These are phyloP conservation scores for Alternaria panax DNA, from an alignment of 2,329 filamentous ascomycete genomes.

Conservation along the genomic window DNA sequence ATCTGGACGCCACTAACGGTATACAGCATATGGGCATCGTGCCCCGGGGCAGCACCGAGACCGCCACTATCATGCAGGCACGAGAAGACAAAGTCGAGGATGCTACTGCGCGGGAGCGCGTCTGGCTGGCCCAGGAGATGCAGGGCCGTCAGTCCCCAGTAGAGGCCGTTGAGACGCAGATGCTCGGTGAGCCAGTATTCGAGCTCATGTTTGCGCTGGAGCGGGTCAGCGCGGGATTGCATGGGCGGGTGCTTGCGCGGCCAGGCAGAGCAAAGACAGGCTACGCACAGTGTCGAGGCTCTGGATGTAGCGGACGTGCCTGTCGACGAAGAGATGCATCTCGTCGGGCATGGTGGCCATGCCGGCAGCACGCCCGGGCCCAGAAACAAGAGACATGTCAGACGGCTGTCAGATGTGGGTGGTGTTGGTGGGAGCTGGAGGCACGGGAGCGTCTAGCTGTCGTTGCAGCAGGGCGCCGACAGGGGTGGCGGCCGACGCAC, in stretches of 20 bases:
- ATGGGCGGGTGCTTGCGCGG: constrained; percentile 25
- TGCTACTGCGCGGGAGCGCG: constrained; percentile 78
- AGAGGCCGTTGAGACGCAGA: constrained; percentile 90
- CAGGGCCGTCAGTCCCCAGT: constrained; percentile 92
- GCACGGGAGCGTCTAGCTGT: constrained; percentile 1
- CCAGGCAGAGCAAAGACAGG: constrained; percentile 17
- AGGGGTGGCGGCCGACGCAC: constrained; percentile 6
- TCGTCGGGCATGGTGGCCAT: constrained; percentile 54
- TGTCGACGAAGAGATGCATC: constrained; percentile 63
- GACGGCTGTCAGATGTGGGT: background rate
- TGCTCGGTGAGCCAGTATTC: constrained; percentile 99
- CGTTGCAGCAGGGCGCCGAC: constrained; percentile 13
- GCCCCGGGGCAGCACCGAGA: constrained; percentile 90
- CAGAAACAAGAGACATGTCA: constrained; percentile 67
- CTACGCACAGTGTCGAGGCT: constrained; percentile 80
- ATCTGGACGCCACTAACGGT: constrained; percentile 96
- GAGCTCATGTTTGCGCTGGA: constrained; percentile 85
- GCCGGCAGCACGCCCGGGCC: constrained; percentile 61
- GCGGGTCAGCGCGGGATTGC: constrained; percentile 49
- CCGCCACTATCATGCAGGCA: constrained; percentile 89
- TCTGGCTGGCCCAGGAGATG: constrained; percentile 84
- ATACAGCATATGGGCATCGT: constrained; percentile 95
- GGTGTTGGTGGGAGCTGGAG: constrained; percentile 3
- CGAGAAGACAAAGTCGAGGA: constrained; percentile 93
- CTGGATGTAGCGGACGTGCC: constrained; percentile 92